phyloP scores from a whole-genome alignment of 768 basidiomycete species.

The Thelephora ganbajun region DNA sequence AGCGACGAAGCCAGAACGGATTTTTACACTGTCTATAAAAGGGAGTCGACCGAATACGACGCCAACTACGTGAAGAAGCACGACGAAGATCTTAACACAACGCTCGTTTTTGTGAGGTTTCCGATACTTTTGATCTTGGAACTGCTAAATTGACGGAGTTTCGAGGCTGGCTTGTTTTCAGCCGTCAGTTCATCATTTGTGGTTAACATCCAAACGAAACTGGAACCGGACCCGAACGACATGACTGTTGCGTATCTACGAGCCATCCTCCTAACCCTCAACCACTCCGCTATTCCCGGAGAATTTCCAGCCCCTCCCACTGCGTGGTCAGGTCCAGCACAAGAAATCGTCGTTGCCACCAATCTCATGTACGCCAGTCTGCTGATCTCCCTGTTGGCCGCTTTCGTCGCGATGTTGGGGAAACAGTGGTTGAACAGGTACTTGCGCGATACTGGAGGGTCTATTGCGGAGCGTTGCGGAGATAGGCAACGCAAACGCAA shows the following conservation, averaged over 20 bases:
- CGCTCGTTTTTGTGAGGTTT: constrained; percentile 12
- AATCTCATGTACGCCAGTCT: constrained; percentile 12
- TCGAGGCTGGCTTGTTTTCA: constrained; percentile 10
- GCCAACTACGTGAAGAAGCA: constrained; percentile 9
- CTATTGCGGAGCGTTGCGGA: not conserved
- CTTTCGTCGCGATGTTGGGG: constrained; percentile 11
- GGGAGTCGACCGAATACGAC: constrained; percentile 9
- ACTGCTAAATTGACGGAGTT: not conserved
- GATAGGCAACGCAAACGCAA: not conserved
- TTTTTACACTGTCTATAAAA: constrained; percentile 9
- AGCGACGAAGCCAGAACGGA: no score
- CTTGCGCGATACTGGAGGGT: constrained; percentile 1
- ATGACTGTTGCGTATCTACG: constrained; percentile 7
- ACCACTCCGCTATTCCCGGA: constrained; percentile 7
- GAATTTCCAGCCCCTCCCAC: constrained; percentile 3
- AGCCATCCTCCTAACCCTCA: constrained; percentile 5
- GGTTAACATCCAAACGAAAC: constrained; percentile 4
- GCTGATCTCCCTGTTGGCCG: constrained; percentile 11
- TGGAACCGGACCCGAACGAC: constrained; percentile 4
- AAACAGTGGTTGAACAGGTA: constrained; percentile 7
- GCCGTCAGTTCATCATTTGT: constrained; percentile 10
- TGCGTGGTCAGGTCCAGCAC: constrained; percentile 10
- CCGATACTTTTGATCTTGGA: not conserved
- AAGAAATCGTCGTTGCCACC: constrained; percentile 8
- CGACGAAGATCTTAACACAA: constrained; percentile 10